Conservation (phyloP, 1,139 yeast genomes). For the Lodderomyces oxycetoniae region DNA sequence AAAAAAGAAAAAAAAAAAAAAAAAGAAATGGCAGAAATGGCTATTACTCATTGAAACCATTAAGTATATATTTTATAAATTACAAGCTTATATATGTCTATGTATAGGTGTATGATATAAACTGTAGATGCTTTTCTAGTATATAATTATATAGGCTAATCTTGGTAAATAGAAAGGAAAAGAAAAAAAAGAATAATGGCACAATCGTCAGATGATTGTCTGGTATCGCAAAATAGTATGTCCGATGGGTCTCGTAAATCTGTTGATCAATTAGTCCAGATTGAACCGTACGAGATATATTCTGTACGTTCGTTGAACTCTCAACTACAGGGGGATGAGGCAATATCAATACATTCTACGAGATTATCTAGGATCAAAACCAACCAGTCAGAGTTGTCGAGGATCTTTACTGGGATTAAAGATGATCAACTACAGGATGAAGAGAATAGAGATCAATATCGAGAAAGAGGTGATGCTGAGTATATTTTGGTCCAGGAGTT, state of each 20-base stretch:
- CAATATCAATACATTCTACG: not conserved
- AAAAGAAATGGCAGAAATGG: too few species aligned
- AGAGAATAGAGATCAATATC: constrained; percentile 16
- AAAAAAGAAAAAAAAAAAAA: too few species aligned
- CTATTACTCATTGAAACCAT: too few species aligned
- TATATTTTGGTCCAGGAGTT: constrained; percentile 21
- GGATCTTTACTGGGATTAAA: constrained; percentile 28
- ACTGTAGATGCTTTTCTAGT: too few species aligned
- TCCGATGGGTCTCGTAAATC: constrained; percentile 2
- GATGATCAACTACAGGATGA: constrained; percentile 28
- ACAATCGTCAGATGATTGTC: not conserved
- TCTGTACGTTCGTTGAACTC: constrained; percentile 4
- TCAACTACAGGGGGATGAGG: constrained; percentile 1
- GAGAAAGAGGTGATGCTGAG: constrained; percentile 20
- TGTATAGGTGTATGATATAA: too few species aligned
- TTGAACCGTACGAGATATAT: constrained; percentile 2
- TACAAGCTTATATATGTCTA: too few species aligned
- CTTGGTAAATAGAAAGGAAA: constrained; percentile 23
- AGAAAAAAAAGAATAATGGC: not conserved
- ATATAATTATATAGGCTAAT: too few species aligned
- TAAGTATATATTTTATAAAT: too few species aligned
- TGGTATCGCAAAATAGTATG: constrained; percentile 3
- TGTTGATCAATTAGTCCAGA: constrained; percentile 1
- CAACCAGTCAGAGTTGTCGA: constrained; percentile 24
- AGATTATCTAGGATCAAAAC: constrained; percentile 11